Evolutionary conservation across 495 filamentous ascomycete genomes (phyloP), one percentile per base, ranked within the genome.

Genomic region (Chaetomium tenue): DNA sequence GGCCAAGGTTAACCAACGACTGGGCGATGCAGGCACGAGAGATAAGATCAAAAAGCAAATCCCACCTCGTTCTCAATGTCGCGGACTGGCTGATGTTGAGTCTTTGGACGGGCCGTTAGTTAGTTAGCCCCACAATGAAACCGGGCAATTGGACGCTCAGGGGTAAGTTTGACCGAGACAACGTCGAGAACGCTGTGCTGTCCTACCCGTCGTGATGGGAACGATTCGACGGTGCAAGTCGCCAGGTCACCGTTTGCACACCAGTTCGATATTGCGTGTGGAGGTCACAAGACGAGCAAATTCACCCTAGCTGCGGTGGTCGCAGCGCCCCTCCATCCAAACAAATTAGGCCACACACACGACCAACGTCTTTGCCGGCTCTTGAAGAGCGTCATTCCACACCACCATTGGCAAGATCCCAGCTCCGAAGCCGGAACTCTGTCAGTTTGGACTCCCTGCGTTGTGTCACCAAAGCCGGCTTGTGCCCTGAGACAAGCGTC

Each of bases 21-120:
- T 44, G 58, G 28, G 50, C 28, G 58, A 46, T 46, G 16, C 44
- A 40, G 12, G 53, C 30, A 56, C 33, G 53, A 56, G 30, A 40
- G 18, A 56, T 50, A 20, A 50, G 44, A 1, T 22, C 2, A 40
- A 48, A 39, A 60, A 50, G n/a, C 20, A 47, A 60, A 25, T 47
- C 28, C 18, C 22, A 47, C 48, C 26, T 28, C 26, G 26, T 9
- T 33, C 30, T 12, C 12, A 26, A 59, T 47, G 23, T 2, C 15
- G 40, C 15, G 3, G 16, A 44, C 40, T 44, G 40, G 40, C 3
- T 4, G 13, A 44, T 44, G 11, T 5, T 11, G 13, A 18, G 40
- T 44, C 16, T 18, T 15, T 18, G 13, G 40, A 44, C 40, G 40
- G 11, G 40, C 40, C 40, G 13, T 5, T 5, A 2, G 6, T 5